phyloP scores from a whole-genome alignment of 805 yeast species.

The Huiozyma naganishii region DNA sequence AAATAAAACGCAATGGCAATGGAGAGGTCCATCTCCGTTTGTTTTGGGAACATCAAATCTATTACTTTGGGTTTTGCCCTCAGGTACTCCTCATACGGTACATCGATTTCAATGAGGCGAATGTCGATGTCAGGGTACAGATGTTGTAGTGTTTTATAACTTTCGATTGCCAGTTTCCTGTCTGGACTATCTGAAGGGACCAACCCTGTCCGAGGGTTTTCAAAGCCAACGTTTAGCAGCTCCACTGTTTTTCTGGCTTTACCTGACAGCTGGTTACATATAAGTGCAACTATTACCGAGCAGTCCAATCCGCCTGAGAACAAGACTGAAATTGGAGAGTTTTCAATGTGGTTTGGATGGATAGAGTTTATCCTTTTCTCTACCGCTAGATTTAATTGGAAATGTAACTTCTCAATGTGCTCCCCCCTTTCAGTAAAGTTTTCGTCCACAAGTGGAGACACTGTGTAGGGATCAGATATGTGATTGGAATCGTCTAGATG shows the following conservation, averaged over 20 bases:
- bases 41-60: slow-evolving; percentile 66
- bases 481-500: slow-evolving; percentile 14
- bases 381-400: slow-evolving; percentile 32
- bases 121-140: slow-evolving; percentile 35
- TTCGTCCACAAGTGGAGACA: slow-evolving; percentile 16
- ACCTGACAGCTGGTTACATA: slow-evolving; percentile 20
- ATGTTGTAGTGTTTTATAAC: slow-evolving; percentile 42
- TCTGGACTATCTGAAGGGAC: slow-evolving; percentile 72
- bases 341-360: slow-evolving; percentile 39
- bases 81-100: slow-evolving; percentile 58
- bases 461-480: slow-evolving; percentile 7
- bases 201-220: slow-evolving; percentile 67
- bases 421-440: slow-evolving; percentile 4
- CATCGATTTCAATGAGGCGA: slow-evolving; percentile 55
- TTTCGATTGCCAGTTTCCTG: slow-evolving; percentile 56
- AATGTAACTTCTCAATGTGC: slow-evolving; percentile 17
- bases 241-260: slow-evolving; percentile 37
- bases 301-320: slow-evolving; percentile 97
- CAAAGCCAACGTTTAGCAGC: slow-evolving; percentile 85
- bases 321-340: slow-evolving; percentile 43
- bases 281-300: slow-evolving; percentile 57
- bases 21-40: slow-evolving; percentile 90
- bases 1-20: slow-evolving; percentile 93
- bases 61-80: slow-evolving; percentile 41
- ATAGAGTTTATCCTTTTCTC: slow-evolving; percentile 46